Percentiles rank a stretch among this genome's conserved stretches.
These are phyloP conservation scores for Polyrhizophydium stewartii DNA, from an alignment of 371 early-diverging fungal species.

Conservation along the genomic window DNA sequence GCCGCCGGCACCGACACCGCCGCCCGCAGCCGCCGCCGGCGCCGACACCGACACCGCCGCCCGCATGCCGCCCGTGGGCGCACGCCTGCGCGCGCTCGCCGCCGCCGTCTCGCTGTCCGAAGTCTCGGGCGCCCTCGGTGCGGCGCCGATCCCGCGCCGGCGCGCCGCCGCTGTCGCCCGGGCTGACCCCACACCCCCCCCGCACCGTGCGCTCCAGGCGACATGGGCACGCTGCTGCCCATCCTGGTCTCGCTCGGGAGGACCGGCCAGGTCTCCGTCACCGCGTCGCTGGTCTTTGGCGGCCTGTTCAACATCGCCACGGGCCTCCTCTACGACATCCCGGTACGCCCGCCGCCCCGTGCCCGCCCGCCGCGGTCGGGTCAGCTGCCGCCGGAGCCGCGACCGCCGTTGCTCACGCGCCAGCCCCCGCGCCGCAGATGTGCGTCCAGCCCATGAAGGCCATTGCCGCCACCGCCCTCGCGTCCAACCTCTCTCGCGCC, in stretches of 20 bases:
- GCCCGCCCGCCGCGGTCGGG: no score
- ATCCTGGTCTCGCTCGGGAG: conserved; percentile 77
- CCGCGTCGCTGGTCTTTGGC: conserved; percentile 80
- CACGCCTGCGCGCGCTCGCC: no score
- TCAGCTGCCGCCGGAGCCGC: neutral
- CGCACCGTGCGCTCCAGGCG: conserved; percentile 51
- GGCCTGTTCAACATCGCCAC: conserved; percentile 84
- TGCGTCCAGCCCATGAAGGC: conserved; percentile 52
- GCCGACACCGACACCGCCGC: no score
- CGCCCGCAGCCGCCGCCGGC: no score
- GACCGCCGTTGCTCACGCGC: neutral
- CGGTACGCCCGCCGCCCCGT: no score
- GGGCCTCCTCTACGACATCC: conserved; percentile 72
- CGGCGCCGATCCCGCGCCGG: no score
- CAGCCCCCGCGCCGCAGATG: conserved; percentile 8
- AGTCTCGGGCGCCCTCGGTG: neutral
- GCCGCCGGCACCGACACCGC: no score
- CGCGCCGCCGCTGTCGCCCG: no score
- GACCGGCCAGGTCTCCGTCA: conserved; percentile 70
- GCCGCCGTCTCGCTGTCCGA: neutral
- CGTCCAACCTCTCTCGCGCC: conserved; percentile 59
- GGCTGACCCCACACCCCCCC: no score
- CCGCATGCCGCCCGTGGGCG: no score
- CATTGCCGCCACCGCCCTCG: conserved; percentile 78
- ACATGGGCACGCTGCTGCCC: conserved; percentile 84